These are phyloP conservation scores for Yarrowia deformans DNA, from an alignment of 805 yeast genomes.

Conservation along the genomic window DNA sequence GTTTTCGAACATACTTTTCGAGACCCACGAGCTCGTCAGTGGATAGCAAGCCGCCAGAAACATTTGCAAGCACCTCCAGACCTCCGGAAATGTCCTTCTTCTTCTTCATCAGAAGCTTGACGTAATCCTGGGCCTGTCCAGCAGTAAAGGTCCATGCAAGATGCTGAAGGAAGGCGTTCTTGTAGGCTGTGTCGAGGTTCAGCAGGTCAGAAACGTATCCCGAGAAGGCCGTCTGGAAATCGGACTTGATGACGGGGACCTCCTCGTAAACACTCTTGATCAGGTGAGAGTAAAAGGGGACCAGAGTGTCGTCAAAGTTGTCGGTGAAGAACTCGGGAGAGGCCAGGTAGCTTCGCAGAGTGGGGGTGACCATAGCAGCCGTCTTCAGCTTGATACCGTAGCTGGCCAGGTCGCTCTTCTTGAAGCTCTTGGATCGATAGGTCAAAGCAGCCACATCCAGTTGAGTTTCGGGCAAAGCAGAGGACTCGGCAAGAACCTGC, in stretches of 20 bases:
- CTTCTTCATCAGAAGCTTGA: conserved; percentile 10
- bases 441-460: conserved; percentile 26
- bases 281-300: conserved; percentile 24
- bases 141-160: conserved; percentile 18
- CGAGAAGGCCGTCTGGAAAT: conserved; percentile 6
- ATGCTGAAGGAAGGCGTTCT: conserved; percentile 3
- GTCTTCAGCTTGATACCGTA: conserved; percentile 25
- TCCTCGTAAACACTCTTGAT: conserved; percentile 25
- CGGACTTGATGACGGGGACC: not conserved
- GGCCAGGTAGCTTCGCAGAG: conserved; percentile 8
- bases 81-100: conserved; percentile 1
- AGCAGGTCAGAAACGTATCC: not conserved
- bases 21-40: conserved; percentile 2
- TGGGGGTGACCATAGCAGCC: conserved; percentile 20
- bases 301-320: not conserved
- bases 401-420: conserved; percentile 6
- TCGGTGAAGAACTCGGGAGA: conserved; percentile 27
- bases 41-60: not conserved
- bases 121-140: conserved; percentile 14
- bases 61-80: not conserved
- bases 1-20: conserved; percentile 23
- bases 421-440: conserved; percentile 32
- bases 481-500: conserved; percentile 12
- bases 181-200: not conserved
- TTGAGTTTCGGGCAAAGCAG: conserved; percentile 29